Evolutionary conservation across 2,329 filamentous ascomycete species (phyloP).

Genomic region (Epichloe festucae): DNA sequence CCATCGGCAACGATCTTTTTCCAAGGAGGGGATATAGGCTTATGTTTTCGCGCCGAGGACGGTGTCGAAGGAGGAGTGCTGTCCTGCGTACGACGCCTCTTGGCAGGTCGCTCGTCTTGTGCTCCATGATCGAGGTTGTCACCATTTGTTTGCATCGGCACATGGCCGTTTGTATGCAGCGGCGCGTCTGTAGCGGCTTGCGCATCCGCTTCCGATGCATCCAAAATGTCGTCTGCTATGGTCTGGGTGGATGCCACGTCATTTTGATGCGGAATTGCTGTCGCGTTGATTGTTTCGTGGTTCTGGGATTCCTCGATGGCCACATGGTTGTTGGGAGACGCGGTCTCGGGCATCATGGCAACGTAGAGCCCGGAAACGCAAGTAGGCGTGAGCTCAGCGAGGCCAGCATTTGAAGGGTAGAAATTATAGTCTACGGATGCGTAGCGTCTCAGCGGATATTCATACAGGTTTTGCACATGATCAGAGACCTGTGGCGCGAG

Average conservation of each 20-base stretch:
- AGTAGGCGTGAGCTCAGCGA: slow-evolving; percentile 39
- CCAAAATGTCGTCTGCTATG: slow-evolving; percentile 6
- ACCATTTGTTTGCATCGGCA: slow-evolving; percentile 42
- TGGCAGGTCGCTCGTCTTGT: slow-evolving; percentile 40
- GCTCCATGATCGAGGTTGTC: slow-evolving; percentile 30
- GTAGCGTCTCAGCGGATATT: slow-evolving; percentile 30
- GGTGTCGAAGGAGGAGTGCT: slow-evolving; percentile 25
- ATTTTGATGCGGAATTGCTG: slow-evolving; percentile 9
- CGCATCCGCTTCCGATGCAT: slow-evolving; percentile 9
- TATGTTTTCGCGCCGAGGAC: slow-evolving; percentile 29
- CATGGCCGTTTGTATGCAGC: slow-evolving; percentile 15
- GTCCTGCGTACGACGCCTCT: slow-evolving; percentile 50
- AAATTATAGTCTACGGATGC: slow-evolving; percentile 44
- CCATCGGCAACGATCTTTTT: slow-evolving; percentile 76
- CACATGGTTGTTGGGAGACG: slow-evolving; percentile 36
- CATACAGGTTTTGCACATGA: slow-evolving; percentile 40
- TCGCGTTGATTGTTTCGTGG: slow-evolving; percentile 14
- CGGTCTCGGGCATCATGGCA: slow-evolving; percentile 47
- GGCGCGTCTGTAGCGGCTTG: slow-evolving; percentile 12
- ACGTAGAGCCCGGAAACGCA: slow-evolving; percentile 28
- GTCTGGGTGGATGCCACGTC: slow-evolving; percentile 11
- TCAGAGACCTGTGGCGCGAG: slow-evolving; percentile 34
- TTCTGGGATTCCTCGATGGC: slow-evolving; percentile 18
- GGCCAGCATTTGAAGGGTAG: slow-evolving; percentile 42
- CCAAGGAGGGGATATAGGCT: slow-evolving; percentile 74